Percentiles rank a stretch among this genome's conserved stretches.
phyloP scores from a whole-genome alignment of 1,284 basidiomycete genomes.

The Melampsora abietis-canadensis region DNA sequence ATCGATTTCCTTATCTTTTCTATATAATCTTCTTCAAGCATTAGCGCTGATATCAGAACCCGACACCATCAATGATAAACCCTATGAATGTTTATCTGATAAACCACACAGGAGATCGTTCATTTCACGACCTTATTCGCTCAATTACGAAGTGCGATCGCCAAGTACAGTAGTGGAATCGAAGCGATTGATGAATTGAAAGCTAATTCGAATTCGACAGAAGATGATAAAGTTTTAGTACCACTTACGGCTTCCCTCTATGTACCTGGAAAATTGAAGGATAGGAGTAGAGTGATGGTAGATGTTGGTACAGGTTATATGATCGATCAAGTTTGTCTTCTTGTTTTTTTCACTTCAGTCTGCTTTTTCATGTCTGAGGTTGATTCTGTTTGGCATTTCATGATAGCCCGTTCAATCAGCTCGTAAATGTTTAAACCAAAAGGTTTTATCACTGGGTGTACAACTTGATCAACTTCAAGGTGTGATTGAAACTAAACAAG shows the following conservation, averaged over 20 bases:
- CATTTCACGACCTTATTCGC: conserved; percentile 88
- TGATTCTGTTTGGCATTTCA: not conserved
- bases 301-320: conserved; percentile 97
- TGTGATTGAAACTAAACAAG: conserved; percentile 40
- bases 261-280: conserved; percentile 81
- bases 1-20: too few species aligned
- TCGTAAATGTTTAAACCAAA: conserved; percentile 32
- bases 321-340: conserved; percentile 75
- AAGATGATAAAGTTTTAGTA: conserved; percentile 82
- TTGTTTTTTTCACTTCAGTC: not conserved
- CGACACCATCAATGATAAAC: not conserved
- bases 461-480: conserved; percentile 34
- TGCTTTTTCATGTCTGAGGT: not conserved
- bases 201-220: conserved; percentile 54
- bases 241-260: conserved; percentile 92
- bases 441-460: conserved; percentile 21
- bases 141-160: conserved; percentile 86
- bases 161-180: conserved; percentile 83
- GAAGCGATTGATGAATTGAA: conserved; percentile 77
- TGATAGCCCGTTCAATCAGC: conserved; percentile 24
- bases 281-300: conserved; percentile 81
- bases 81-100: too few species aligned
- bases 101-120: conserved; percentile 69
- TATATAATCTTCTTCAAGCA: conserved; percentile 49
- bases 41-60: conserved; percentile 45